Conservation (phyloP, 805 yeast species). For the Saturnispora dispora region DNA sequence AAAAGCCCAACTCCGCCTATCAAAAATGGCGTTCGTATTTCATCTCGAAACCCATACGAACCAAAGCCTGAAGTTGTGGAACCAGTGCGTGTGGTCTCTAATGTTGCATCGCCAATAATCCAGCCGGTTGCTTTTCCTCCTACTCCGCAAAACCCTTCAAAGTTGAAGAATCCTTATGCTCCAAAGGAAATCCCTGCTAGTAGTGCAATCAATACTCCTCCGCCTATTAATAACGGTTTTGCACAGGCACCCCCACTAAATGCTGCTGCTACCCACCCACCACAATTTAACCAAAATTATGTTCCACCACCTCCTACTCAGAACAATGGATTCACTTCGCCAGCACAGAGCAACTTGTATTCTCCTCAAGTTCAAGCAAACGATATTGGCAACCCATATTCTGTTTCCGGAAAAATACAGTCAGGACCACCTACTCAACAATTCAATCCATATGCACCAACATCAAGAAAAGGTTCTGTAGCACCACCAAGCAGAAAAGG, state of each 20-base stretch:
- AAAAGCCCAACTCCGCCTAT: neutral
- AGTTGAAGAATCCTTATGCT: slow-evolving; percentile 25
- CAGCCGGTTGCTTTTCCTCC: slow-evolving; percentile 12
- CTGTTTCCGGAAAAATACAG: slow-evolving; percentile 12
- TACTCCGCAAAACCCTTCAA: slow-evolving; percentile 15
- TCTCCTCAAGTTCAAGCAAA: neutral
- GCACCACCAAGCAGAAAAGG: neutral
- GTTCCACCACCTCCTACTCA: slow-evolving; percentile 11
- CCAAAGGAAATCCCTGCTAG: slow-evolving; percentile 27
- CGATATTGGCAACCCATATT: slow-evolving; percentile 2
- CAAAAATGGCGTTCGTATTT: neutral
- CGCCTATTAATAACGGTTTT: slow-evolving; percentile 6
- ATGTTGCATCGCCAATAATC: slow-evolving; percentile 15
- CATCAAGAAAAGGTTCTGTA: neutral
- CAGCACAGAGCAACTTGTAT: slow-evolving; percentile 7
- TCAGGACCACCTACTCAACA: neutral
- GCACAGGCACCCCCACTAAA: slow-evolving; percentile 10
- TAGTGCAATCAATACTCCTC: slow-evolving; percentile 2
- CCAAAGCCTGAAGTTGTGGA: slow-evolving; percentile 23
- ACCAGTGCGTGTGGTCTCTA: slow-evolving; percentile 17
- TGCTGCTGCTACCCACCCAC: neutral
- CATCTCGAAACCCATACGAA: slow-evolving; percentile 28
- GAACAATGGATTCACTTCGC: slow-evolving; percentile 9
- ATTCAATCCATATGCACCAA: neutral
- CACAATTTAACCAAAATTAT: neutral